Percentiles rank a stretch among this genome's conserved stretches.
Conservation (phyloP, 2,329 filamentous ascomycete genomes). For the Byssoonygena ceratinophila region DNA sequence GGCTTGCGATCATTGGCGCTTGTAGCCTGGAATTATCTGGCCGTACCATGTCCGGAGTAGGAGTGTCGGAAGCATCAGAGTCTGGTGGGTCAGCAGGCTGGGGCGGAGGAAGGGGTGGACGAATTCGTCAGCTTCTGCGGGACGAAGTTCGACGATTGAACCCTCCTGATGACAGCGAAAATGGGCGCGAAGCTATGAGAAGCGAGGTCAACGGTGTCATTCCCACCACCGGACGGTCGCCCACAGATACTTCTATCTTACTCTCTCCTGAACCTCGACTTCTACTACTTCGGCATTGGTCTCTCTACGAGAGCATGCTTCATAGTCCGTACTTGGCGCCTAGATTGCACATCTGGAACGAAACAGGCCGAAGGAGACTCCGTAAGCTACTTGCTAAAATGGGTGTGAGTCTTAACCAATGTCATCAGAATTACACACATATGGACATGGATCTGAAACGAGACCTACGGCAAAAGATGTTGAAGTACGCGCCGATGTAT, state of each 20-base stretch:
- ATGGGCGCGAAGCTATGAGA: slow-evolving; percentile 49
- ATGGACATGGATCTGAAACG: slow-evolving; percentile 98
- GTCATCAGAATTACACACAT: slow-evolving; percentile 89
- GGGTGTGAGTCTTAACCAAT: slow-evolving; percentile 88
- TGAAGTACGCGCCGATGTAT: slow-evolving; percentile 87
- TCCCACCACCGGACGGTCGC: slow-evolving; percentile 74
- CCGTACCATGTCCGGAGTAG: slow-evolving; percentile 68
- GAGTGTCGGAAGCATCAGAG: slow-evolving; percentile 47
- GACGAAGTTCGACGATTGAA: slow-evolving; percentile 93
- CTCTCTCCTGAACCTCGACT: slow-evolving; percentile 90
- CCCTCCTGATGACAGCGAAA: slow-evolving; percentile 54
- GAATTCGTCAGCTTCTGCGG: slow-evolving; percentile 72
- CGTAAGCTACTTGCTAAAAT: slow-evolving; percentile 96
- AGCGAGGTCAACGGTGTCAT: slow-evolving; percentile 70
- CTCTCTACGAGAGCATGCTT: slow-evolving; percentile 94
- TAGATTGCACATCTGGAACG: slow-evolving; percentile 86
- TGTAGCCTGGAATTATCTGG: slow-evolving; percentile 90
- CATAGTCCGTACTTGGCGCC: slow-evolving; percentile 93
- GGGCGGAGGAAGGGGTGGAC: slow-evolving; percentile 70
- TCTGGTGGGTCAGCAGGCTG: slow-evolving; percentile 54
- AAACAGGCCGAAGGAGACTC: slow-evolving; percentile 72
- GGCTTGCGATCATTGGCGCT: slow-evolving; percentile 88
- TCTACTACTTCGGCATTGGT: slow-evolving; percentile 89
- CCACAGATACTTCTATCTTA: slow-evolving; percentile 83
- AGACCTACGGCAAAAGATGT: slow-evolving; percentile 68